A percentile compares a stretch with the other conserved stretches of the same genome.
phyloP scores from a whole-genome alignment of 176 grass and related monocot genomes.

The Carex pumila region DNA sequence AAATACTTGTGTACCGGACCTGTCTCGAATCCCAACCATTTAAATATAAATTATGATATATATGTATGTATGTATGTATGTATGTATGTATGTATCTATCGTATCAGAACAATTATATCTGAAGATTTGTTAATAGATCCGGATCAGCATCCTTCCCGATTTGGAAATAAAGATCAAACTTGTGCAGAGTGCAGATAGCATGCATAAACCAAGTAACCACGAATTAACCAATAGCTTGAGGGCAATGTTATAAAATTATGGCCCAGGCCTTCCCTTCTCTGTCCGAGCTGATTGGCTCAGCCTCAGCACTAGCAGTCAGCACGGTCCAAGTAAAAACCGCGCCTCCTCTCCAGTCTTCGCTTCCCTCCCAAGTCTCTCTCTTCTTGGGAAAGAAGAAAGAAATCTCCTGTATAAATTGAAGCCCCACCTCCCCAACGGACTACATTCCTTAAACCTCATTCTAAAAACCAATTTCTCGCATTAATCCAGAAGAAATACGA shows the following conservation, averaged over 20 bases:
- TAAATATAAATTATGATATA: too few species aligned
- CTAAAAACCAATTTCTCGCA: not conserved
- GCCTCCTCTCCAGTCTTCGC: not conserved
- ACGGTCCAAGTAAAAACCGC: not conserved
- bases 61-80: too few species aligned
- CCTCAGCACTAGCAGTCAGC: not conserved
- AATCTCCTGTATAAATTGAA: not conserved
- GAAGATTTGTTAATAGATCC: too few species aligned
- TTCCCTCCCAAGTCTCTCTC: not conserved
- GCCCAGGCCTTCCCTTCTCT: too few species aligned
- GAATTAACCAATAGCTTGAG: not conserved
- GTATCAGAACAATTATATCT: too few species aligned
- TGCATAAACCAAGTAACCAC: too few species aligned
- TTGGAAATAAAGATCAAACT: too few species aligned
- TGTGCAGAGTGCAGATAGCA: too few species aligned
- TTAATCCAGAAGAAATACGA: not conserved
- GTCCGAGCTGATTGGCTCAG: not conserved
- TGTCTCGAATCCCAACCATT: too few species aligned
- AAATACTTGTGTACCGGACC: too few species aligned
- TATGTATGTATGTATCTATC: too few species aligned
- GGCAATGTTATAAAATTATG: not conserved
- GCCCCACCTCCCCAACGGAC: not conserved
- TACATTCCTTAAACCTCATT: not conserved
- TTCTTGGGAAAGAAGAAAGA: constrained; percentile 24
- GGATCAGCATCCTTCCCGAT: too few species aligned